Evolutionary conservation across 2,329 filamentous ascomycete species (phyloP).

Genomic region (Pyrenophora graminea): DNA sequence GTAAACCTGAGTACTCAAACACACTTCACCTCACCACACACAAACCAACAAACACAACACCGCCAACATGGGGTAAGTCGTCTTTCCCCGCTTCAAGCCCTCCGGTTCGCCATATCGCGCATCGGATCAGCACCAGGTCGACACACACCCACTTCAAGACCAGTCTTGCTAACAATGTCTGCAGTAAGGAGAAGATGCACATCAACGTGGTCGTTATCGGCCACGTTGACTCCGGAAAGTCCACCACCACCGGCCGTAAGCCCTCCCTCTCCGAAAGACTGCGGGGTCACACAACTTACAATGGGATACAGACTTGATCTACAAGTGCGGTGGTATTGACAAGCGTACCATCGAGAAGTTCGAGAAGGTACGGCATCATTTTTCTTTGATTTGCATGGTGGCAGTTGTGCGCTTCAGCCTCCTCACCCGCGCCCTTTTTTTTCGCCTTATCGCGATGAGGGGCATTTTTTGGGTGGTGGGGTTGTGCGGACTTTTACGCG

Average conservation of each 20-base stretch:
- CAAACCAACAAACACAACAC: constrained; percentile 44
- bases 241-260: constrained; percentile 86
- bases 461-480: constrained; percentile 46
- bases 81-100: constrained; percentile 19
- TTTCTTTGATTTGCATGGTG: constrained; percentile 19
- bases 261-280: constrained; percentile 36
- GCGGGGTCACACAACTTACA: constrained; percentile 38
- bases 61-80: constrained; percentile 66
- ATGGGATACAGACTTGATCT: constrained; percentile 83
- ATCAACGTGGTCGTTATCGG: constrained; percentile 97
- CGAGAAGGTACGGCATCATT: constrained; percentile 81
- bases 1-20: constrained; percentile 27
- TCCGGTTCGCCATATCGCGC: constrained; percentile 6
- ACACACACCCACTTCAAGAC: neutral
- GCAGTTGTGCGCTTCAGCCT: constrained; percentile 22
- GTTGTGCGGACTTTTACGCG: constrained; percentile 46
- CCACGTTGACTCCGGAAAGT: constrained; percentile 99
- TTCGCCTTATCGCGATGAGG: constrained; percentile 42
- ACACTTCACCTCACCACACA: constrained; percentile 42
- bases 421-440: constrained; percentile 34
- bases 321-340: constrained; percentile 99
- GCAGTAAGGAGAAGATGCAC: constrained; percentile 93
- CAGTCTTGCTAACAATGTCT: constrained; percentile 39
- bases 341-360: constrained; percentile 99
- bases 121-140: neutral